phyloP scores from a whole-genome alignment of 1,284 basidiomycete genomes.

The Ganoderma lingzhi region DNA sequence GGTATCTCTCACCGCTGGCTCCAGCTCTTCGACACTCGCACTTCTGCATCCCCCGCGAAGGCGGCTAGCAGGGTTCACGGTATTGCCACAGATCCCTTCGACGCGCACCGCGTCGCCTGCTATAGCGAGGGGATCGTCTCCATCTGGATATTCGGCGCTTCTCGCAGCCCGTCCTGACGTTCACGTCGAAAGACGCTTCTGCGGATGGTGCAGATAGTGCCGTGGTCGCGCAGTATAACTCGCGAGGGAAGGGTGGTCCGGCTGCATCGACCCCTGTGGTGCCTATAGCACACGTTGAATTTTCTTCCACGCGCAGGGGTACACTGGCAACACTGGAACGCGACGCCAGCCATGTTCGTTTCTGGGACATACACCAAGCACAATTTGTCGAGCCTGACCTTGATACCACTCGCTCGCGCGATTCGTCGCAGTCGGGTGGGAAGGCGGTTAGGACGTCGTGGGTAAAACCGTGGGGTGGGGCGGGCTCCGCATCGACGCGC shows the following conservation, averaged over 20 bases:
- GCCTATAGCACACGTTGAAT: slow-evolving; percentile 61
- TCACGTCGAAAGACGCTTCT: slow-evolving; percentile 76
- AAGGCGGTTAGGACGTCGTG: slow-evolving; percentile 58
- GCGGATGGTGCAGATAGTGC: slow-evolving; percentile 62
- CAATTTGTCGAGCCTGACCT: slow-evolving; percentile 42
- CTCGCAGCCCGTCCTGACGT: slow-evolving; percentile 66
- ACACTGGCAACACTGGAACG: slow-evolving; percentile 72
- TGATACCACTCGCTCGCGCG: slow-evolving; percentile 48
- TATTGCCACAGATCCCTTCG: slow-evolving; percentile 74
- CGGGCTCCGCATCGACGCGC: slow-evolving; percentile 32
- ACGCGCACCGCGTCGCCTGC: slow-evolving; percentile 71
- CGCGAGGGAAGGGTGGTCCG: slow-evolving; percentile 44
- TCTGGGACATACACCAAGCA: slow-evolving; percentile 74
- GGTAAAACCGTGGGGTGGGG: slow-evolving; percentile 66
- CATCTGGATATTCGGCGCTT: slow-evolving; percentile 76
- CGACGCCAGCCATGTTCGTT: slow-evolving; percentile 70
- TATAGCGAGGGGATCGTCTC: slow-evolving; percentile 74
- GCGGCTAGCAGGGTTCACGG: slow-evolving; percentile 71
- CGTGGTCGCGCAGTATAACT: slow-evolving; percentile 21
- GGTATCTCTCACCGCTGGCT: slow-evolving; percentile 74
- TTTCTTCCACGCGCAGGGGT: slow-evolving; percentile 72
- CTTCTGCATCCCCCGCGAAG: slow-evolving; percentile 52
- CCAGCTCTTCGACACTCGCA: slow-evolving; percentile 72
- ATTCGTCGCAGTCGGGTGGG: slow-evolving; percentile 45
- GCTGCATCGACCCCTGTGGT: slow-evolving; percentile 6